phyloP scores from a whole-genome alignment of 345 rosid genomes.

The Citrus glauca region DNA sequence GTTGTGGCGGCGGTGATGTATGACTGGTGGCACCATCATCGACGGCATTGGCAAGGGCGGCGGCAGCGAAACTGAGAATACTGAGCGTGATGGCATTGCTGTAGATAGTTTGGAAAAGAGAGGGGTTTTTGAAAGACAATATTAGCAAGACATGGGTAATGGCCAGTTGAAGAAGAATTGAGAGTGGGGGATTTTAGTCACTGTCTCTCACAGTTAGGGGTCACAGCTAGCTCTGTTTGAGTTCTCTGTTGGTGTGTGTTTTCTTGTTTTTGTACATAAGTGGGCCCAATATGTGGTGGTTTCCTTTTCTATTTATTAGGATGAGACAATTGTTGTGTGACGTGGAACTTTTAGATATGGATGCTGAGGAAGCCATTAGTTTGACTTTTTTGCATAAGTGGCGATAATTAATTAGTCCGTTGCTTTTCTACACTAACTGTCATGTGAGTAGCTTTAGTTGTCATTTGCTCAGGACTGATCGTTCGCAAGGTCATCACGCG shows the following conservation, averaged over 20 bases:
- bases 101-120: constrained; percentile 19
- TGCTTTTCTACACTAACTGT: constrained; percentile 12
- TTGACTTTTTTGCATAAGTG: constrained; percentile 21
- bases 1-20: constrained; percentile 9
- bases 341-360: constrained; percentile 2
- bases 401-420: constrained; percentile 5
- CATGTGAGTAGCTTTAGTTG: constrained; percentile 23
- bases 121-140: neutral
- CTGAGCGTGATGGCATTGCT: constrained; percentile 49
- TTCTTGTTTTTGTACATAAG: neutral
- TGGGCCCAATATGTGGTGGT: neutral
- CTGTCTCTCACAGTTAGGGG: neutral
- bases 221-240: no score
- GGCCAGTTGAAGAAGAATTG: neutral
- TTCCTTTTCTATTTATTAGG: neutral
- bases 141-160: neutral
- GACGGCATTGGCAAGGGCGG: constrained; percentile 19
- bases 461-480: constrained; percentile 6
- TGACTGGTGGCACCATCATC: constrained; percentile 11
- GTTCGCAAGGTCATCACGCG: no score
- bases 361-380: neutral
- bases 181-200: neutral
- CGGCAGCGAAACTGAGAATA: neutral
- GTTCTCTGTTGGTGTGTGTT: neutral
- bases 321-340: constrained; percentile 19